phyloP scores from a whole-genome alignment of 495 filamentous ascomycete species.

The Monascus purpureus region DNA sequence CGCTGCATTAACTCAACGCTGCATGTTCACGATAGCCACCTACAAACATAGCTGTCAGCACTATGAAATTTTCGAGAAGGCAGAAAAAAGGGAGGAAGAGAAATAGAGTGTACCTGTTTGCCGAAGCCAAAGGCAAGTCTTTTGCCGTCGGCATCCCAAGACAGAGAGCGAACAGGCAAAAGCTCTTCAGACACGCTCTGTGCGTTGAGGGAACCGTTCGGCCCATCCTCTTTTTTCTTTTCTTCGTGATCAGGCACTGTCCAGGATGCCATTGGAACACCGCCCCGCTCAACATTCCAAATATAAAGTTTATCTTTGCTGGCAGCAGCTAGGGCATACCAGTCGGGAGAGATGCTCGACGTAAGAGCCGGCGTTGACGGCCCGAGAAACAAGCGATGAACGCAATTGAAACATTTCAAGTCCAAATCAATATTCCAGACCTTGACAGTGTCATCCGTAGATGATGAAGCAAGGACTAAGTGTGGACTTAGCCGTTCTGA shows the following conservation, averaged over 20 bases:
- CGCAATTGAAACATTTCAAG: conserved; percentile 42
- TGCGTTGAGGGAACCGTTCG: conserved; percentile 20
- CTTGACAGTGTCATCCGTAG: conserved; percentile 47
- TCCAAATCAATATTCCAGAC: conserved; percentile 56
- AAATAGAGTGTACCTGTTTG: conserved; percentile 41
- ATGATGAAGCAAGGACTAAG: conserved; percentile 30
- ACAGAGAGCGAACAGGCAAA: conserved; percentile 37
- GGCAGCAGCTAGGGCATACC: conserved; percentile 54
- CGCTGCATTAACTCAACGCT: conserved; percentile 26
- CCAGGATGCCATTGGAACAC: conserved; percentile 55
- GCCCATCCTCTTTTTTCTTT: conserved; percentile 14
- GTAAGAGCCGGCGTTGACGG: conserved; percentile 41
- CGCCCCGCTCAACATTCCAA: conserved; percentile 56
- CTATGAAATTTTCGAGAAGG: background rate
- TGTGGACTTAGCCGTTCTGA: conserved; percentile 11
- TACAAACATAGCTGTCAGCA: conserved; percentile 8
- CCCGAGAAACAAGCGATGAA: conserved; percentile 31
- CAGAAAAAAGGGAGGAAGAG: background rate
- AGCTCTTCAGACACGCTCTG: conserved; percentile 23
- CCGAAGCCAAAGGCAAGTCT: conserved; percentile 60
- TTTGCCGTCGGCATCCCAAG: conserved; percentile 66
- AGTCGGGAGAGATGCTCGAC: conserved; percentile 58
- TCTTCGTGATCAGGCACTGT: conserved; percentile 18
- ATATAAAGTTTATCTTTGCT: conserved; percentile 50
- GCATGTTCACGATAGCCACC: conserved; percentile 32